A percentile compares a stretch with the other conserved stretches of the same genome.
Conservation (phyloP, 768 basidiomycete species). For the Tylopilus sp. region DNA sequence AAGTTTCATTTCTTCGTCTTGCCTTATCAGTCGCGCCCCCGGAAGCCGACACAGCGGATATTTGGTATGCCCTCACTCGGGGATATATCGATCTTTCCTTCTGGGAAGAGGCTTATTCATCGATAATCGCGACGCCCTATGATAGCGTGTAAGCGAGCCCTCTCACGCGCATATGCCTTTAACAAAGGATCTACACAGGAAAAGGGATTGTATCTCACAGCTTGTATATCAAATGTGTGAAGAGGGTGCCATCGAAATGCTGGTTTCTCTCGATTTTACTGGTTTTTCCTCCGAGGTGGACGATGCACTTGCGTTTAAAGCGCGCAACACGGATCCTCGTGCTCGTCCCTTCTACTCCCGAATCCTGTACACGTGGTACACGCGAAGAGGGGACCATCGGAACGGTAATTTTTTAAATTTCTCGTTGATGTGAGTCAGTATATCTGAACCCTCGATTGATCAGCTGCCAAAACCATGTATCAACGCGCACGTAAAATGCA, state of each 20-base stretch:
- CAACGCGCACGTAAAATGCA: conserved; percentile 81
- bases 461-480: conserved; percentile 92
- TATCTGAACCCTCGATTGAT: conserved; percentile 26
- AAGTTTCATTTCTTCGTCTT: conserved; percentile 72
- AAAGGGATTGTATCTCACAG: conserved; percentile 75
- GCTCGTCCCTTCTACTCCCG: conserved; percentile 81
- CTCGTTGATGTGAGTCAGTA: conserved; percentile 3
- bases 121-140: conserved; percentile 70
- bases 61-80: conserved; percentile 80
- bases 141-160: conserved; percentile 66
- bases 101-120: conserved; percentile 87
- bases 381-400: conserved; percentile 82
- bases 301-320: conserved; percentile 84
- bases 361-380: conserved; percentile 94
- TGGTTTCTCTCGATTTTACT: conserved; percentile 81
- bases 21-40: conserved; percentile 69
- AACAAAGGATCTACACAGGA: conserved; percentile 43
- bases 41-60: conserved; percentile 52
- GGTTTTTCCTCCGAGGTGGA: conserved; percentile 87
- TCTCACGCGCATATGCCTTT: conserved; percentile 8
- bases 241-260: conserved; percentile 69
- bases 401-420: conserved; percentile 59
- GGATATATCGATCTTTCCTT: conserved; percentile 67
- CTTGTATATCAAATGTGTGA: conserved; percentile 94
- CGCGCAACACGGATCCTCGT: conserved; percentile 89